Evolutionary conservation across 2,329 filamentous ascomycete genomes (phyloP).

Genomic region (Botrytis squamosa): DNA sequence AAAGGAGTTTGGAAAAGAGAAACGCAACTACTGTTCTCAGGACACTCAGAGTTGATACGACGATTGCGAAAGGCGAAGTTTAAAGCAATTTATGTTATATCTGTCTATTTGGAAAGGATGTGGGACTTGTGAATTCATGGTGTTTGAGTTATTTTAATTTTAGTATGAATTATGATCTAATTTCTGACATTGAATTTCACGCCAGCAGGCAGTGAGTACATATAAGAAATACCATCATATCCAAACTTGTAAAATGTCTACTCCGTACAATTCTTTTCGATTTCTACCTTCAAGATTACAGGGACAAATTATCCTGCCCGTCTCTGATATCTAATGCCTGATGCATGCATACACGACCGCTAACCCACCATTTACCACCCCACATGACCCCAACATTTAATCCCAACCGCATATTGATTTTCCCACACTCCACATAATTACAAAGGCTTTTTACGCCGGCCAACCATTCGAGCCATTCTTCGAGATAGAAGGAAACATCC

Average conservation of each 20-base stretch:
- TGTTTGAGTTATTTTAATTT: not conserved
- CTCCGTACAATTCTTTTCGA: not conserved
- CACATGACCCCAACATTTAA: not conserved
- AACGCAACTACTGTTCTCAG: constrained; percentile 46
- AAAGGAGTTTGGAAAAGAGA: constrained; percentile 39
- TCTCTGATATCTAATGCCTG: not conserved
- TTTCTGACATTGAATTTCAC: not conserved
- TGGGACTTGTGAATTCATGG: not conserved
- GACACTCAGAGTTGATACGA: constrained; percentile 26
- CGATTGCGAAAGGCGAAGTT: constrained; percentile 7
- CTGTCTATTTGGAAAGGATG: not conserved
- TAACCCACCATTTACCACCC: not conserved
- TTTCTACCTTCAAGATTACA: not conserved
- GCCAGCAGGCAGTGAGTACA: not conserved
- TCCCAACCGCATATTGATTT: not conserved
- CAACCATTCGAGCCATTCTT: not conserved
- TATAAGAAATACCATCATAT: not conserved
- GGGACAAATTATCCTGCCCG: not conserved
- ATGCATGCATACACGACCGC: not conserved
- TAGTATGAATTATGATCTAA: not conserved
- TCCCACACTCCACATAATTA: not conserved
- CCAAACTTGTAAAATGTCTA: not conserved
- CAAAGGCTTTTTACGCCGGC: not conserved
- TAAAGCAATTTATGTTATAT: not conserved
- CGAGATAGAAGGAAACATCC: not conserved